Percentiles rank a stretch among this genome's conserved stretches.
Evolutionary conservation across 2,329 filamentous ascomycete species (phyloP).

Genomic region (Chaetothyriales sp.): DNA sequence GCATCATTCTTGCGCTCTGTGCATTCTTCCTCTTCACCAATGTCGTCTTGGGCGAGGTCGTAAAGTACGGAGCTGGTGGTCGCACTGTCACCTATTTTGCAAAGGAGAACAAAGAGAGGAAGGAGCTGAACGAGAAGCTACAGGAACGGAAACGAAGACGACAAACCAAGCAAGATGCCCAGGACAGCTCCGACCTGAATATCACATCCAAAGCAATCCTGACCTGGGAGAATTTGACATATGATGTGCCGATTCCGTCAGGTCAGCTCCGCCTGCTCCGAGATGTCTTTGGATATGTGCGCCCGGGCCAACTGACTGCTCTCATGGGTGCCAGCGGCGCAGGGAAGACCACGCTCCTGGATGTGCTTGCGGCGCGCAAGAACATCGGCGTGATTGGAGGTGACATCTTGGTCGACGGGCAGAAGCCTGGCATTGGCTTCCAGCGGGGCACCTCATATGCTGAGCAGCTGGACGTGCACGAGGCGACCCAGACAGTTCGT

Average conservation of each 20-base stretch:
- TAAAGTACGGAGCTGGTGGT: constrained; percentile 27
- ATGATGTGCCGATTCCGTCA: constrained; percentile 55
- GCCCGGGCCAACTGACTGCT: constrained; percentile 65
- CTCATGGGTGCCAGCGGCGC: constrained; percentile 70
- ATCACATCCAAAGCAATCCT: constrained; percentile 49
- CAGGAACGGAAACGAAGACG: constrained; percentile 29
- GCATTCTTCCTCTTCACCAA: constrained; percentile 52
- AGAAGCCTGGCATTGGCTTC: constrained; percentile 45
- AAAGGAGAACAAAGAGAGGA: constrained; percentile 26
- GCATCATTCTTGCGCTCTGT: constrained; percentile 62
- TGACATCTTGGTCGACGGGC: constrained; percentile 57
- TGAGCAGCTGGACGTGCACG: constrained; percentile 58
- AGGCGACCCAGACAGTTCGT: constrained; percentile 49
- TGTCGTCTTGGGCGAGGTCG: constrained; percentile 25
- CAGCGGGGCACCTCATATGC: constrained; percentile 57
- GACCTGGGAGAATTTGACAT: constrained; percentile 56
- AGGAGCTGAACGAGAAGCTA: constrained; percentile 24
- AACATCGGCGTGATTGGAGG: constrained; percentile 49
- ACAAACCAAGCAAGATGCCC: constrained; percentile 34
- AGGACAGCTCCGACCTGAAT: constrained; percentile 36
- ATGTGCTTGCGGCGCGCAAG: constrained; percentile 61
- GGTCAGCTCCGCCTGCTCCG: constrained; percentile 49
- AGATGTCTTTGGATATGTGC: constrained; percentile 59
- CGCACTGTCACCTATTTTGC: constrained; percentile 29
- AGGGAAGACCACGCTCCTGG: constrained; percentile 73